Percentiles rank a stretch among this genome's conserved stretches.
Evolutionary conservation across 495 filamentous ascomycete species (phyloP).

Genomic region (Aspergillus nidulans): DNA sequence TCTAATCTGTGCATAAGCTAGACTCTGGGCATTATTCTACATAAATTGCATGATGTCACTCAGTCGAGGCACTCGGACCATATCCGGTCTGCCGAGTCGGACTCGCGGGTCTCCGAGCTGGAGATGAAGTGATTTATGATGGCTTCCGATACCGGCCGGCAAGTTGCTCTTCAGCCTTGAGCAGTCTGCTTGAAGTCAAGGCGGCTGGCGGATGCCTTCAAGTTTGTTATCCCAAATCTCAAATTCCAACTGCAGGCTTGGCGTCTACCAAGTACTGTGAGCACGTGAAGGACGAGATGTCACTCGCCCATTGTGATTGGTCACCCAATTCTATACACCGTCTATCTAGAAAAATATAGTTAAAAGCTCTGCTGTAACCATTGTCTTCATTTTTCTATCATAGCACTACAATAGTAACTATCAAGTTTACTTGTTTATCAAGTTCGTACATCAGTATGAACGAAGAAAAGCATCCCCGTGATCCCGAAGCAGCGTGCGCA

Average conservation of each 20-base stretch:
- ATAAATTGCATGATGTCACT: not conserved
- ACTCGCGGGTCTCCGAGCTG: not conserved
- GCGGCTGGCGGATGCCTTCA: no score
- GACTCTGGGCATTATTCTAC: not conserved
- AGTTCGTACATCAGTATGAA: not conserved
- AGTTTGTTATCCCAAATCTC: no score
- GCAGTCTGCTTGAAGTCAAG: no score
- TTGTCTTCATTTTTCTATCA: no score
- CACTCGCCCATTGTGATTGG: not conserved
- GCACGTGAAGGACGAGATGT: not conserved
- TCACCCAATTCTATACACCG: no score
- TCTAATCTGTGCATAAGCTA: not conserved
- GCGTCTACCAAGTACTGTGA: not conserved
- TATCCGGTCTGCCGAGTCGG: not conserved
- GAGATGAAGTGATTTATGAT: no score
- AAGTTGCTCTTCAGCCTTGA: no score
- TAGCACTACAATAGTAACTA: no score
- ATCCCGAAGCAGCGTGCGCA: conserved; percentile 10
- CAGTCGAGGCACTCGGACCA: not conserved
- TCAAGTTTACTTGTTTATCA: no score
- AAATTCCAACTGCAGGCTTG: no score
- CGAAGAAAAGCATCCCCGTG: not conserved
- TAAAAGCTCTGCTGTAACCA: no score
- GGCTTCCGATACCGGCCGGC: not conserved
- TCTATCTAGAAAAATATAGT: no score